Evolutionary conservation across 371 early-diverging fungal genomes (phyloP).

Genomic region (Mucor ambiguus): DNA sequence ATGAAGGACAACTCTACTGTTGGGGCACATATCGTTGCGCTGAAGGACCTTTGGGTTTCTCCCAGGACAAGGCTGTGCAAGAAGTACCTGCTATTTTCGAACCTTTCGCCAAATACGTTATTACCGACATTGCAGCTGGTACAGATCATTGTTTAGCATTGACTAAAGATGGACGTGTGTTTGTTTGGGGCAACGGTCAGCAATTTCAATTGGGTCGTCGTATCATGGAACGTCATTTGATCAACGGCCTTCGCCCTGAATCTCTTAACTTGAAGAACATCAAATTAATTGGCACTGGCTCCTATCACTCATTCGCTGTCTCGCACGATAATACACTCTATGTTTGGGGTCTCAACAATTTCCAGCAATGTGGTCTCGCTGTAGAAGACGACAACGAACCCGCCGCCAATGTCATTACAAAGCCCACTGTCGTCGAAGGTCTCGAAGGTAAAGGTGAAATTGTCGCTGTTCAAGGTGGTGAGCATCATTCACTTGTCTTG

Average conservation of each 20-base stretch:
- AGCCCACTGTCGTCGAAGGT: constrained; percentile 56
- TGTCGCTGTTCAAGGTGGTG: constrained; percentile 79
- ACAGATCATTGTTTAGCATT: constrained; percentile 91
- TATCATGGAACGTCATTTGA: constrained; percentile 68
- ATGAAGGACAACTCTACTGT: constrained; percentile 84
- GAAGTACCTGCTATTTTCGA: constrained; percentile 60
- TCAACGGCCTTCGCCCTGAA: constrained; percentile 64
- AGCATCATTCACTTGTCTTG: constrained; percentile 86
- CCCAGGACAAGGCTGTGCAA: constrained; percentile 68
- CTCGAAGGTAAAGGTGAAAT: constrained; percentile 46
- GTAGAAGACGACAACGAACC: constrained; percentile 42
- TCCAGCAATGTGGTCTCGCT: constrained; percentile 85
- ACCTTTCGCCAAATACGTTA: constrained; percentile 38
- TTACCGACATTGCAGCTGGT: constrained; percentile 87
- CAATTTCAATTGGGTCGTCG: constrained; percentile 92
- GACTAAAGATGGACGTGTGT: constrained; percentile 74
- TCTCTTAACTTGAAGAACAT: constrained; percentile 61
- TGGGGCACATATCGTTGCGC: constrained; percentile 94
- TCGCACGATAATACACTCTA: constrained; percentile 69
- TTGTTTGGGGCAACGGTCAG: constrained; percentile 95
- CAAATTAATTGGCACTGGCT: constrained; percentile 75
- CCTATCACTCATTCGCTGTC: constrained; percentile 87
- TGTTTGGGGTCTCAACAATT: constrained; percentile 96
- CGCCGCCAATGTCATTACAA: constrained; percentile 39
- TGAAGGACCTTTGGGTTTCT: constrained; percentile 77